phyloP scores from a whole-genome alignment of 352 stramenopile species.

The Phytophthora pini region DNA sequence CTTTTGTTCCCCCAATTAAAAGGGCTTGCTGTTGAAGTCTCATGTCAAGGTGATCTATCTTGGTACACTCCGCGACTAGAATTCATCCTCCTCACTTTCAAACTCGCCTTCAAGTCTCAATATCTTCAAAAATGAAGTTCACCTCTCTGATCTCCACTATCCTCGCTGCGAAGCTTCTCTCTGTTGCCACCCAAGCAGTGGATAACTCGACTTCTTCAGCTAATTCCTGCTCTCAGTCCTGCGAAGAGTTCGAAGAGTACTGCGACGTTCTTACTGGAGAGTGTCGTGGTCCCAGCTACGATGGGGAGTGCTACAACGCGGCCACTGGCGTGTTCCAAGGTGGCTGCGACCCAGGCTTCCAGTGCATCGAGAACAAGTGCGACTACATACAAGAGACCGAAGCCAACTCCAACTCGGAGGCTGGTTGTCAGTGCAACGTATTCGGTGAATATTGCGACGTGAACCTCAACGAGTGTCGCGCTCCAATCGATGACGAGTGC shows the following conservation, averaged over 20 bases:
- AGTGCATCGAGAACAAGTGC: conserved; percentile 31
- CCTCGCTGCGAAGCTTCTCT: neutral
- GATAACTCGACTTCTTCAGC: conserved; percentile 8
- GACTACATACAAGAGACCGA: conserved; percentile 8
- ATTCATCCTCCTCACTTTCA: too few relatives aligned
- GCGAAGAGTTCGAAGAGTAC: conserved; percentile 32
- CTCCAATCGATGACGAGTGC: conserved; percentile 25
- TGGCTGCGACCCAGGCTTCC: conserved; percentile 24
- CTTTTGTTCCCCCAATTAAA: too few relatives aligned
- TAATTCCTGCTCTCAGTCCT: conserved; percentile 18
- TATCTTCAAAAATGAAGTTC: conserved; percentile 14
- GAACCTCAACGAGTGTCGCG: conserved; percentile 11
- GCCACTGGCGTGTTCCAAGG: conserved; percentile 20
- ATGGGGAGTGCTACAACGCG: conserved; percentile 22
- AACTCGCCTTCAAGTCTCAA: neutral
- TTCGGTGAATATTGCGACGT: conserved; percentile 16
- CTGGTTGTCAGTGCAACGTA: conserved; percentile 13
- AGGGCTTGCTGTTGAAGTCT: too few relatives aligned
- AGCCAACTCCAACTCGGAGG: neutral
- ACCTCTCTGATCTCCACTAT: conserved; percentile 1
- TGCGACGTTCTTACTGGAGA: conserved; percentile 28
- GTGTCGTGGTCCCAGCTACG: conserved; percentile 18
- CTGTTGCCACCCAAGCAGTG: conserved; percentile 2
- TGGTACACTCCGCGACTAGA: too few relatives aligned
- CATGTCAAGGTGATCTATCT: too few relatives aligned